Evolutionary conservation across 1,139 yeast species (phyloP), one percentile per base, ranked within the genome.

Genomic region (Candida sanyaensis): DNA sequence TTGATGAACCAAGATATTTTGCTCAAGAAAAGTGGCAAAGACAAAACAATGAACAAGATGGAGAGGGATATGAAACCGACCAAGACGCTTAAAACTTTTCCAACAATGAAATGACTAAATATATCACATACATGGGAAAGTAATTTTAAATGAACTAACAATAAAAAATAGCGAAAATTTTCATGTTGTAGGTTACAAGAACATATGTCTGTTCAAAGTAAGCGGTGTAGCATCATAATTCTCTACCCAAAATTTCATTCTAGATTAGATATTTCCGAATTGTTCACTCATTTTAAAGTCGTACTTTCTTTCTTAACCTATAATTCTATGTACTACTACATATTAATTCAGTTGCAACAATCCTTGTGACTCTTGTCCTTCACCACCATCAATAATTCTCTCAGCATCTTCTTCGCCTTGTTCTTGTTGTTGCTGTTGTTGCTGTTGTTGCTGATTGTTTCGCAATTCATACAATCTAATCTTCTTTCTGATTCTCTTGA

Each of bases 1-100:
- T 93, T 66, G 93, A 90, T 56, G 96, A 88, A 64, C 91, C 91
- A 2, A 80, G 96, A 56, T 92, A 92, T 64, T 90, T 81, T 63
- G 78, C 73, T 32, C 77, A 54, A 41, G 46, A 48, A 4, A 55
- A 52, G 24, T 48, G 46, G 43, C 51, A 53, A 45, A 17, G 46
- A 12, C 21, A 41, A 39, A 9, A 9, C 8, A 13, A 17, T 10
- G 34, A 43, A 12, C 30, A 43, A 12, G 49, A 45, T 24, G 21
- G 21, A 11, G 43, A 29, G 23, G 46, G 42, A 43, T 43, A 3
- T 32, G 21, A 45, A 28, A 28, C 30, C 9, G 39, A 17, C 17
- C 13, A 9, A 27, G 12, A 42, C 30, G 13, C 6, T n/a, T 24
- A 44, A 38, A 6, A 26, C 5, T 26, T 26, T 26, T 6, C 28